phyloP scores from a whole-genome alignment of 129 eudicot species.

The Saussurea involucrata region DNA sequence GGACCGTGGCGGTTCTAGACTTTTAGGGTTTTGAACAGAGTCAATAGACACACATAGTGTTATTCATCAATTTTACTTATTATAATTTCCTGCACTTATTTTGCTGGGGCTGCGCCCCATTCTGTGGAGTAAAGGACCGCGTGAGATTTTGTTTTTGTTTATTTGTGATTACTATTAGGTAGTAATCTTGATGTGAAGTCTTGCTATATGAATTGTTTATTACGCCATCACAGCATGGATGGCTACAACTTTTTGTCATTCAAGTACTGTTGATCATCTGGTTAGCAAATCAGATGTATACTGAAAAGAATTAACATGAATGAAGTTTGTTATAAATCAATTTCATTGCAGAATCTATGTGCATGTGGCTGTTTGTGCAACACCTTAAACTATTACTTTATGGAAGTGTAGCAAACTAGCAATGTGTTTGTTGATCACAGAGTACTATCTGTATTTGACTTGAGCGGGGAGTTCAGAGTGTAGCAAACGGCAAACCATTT shows the following conservation, averaged over 20 bases:
- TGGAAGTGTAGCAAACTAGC: background rate
- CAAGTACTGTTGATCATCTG: background rate
- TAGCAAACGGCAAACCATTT: background rate
- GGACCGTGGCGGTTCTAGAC: constrained; percentile 2
- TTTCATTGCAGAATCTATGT: background rate
- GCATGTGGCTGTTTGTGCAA: background rate
- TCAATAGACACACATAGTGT: background rate
- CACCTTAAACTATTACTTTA: background rate
- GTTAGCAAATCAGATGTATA: background rate
- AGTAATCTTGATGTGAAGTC: background rate
- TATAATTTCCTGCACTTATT: background rate
- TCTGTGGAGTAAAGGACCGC: background rate
- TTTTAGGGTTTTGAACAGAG: constrained; percentile 22
- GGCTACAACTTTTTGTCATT: background rate
- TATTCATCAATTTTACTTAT: background rate
- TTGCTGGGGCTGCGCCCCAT: background rate
- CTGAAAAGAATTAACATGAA: background rate
- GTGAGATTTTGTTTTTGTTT: background rate
- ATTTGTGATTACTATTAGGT: background rate
- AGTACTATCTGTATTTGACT: background rate
- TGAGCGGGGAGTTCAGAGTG: background rate
- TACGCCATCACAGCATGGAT: background rate
- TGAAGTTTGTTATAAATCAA: background rate
- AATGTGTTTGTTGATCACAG: background rate
- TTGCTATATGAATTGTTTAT: background rate